Conservation (phyloP, 164 flowering plant genomes). For the Vitis rotundifolia region DNA sequence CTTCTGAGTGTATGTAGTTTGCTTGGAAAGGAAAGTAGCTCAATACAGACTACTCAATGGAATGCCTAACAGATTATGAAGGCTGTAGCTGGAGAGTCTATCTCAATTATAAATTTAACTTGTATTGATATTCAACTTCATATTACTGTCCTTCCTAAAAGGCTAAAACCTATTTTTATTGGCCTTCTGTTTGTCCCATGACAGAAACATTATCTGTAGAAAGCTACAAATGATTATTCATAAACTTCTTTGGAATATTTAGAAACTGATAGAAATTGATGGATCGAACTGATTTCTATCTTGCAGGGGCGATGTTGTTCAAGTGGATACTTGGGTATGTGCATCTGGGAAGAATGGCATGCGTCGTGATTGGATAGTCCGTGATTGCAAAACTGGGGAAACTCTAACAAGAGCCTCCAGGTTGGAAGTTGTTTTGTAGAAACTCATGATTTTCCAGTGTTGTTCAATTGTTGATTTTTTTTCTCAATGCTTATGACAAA, state of each 20-base stretch:
- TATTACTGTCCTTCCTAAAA: background rate
- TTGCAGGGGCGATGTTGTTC: constrained; percentile 93
- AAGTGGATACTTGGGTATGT: constrained; percentile 90
- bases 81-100: background rate
- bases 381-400: constrained; percentile 78
- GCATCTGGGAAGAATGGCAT: constrained; percentile 93
- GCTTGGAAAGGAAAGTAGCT: too few species aligned
- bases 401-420: constrained; percentile 86
- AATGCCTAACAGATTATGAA: background rate
- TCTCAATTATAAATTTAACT: background rate
- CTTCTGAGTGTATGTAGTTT: too few species aligned
- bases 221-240: background rate
- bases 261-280: background rate
- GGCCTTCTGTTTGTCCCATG: background rate
- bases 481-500: background rate
- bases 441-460: background rate
- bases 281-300: constrained; percentile 4
- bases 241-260: background rate
- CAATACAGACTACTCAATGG: too few species aligned
- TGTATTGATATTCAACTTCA: background rate
- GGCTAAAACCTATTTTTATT: background rate
- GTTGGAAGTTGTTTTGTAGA: constrained; percentile 29
- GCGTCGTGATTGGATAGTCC: constrained; percentile 93
- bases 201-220: background rate
- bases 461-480: background rate